These are phyloP conservation scores for Rutidosis leptorrhynchoides DNA, from an alignment of 129 eudicot species.

Conservation along the genomic window DNA sequence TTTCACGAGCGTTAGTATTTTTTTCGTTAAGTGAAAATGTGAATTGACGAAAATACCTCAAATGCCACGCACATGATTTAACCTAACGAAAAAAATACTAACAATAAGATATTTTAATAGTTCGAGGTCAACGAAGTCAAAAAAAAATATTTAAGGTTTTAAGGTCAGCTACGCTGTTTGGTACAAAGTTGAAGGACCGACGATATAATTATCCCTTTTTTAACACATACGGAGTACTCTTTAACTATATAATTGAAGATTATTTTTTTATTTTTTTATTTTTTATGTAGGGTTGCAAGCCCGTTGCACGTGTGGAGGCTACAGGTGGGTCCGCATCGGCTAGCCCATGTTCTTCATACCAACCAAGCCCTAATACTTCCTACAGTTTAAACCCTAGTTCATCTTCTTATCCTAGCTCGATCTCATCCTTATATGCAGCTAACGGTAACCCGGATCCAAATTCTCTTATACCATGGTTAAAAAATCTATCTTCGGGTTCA, in stretches of 20 bases:
- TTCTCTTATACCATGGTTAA: conserved; percentile 95
- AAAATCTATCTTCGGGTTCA: conserved; percentile 73
- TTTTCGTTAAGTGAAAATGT: too few species aligned
- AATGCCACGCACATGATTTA: too few species aligned
- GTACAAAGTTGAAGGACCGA: too few species aligned
- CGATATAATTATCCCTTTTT: too few species aligned
- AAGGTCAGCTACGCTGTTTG: too few species aligned
- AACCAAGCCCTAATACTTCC: conserved; percentile 77
- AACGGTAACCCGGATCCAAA: conserved; percentile 63
- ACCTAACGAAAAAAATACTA: too few species aligned
- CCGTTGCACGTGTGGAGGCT: conserved; percentile 54
- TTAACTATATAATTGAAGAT: background rate
- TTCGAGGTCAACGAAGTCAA: too few species aligned
- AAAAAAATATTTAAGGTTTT: too few species aligned
- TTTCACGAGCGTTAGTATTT: too few species aligned
- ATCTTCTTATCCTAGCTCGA: conserved; percentile 78
- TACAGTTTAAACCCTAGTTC: conserved; percentile 86
- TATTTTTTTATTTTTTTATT: background rate
- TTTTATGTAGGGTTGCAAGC: conserved; percentile 77
- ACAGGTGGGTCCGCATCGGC: conserved; percentile 69
- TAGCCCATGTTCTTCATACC: conserved; percentile 76
- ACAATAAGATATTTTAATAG: too few species aligned
- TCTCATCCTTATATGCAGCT: conserved; percentile 51
- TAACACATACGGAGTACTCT: background rate
- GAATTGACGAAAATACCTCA: too few species aligned